phyloP scores from a whole-genome alignment of 1,284 basidiomycete species.

The Thecaphora frezii region DNA sequence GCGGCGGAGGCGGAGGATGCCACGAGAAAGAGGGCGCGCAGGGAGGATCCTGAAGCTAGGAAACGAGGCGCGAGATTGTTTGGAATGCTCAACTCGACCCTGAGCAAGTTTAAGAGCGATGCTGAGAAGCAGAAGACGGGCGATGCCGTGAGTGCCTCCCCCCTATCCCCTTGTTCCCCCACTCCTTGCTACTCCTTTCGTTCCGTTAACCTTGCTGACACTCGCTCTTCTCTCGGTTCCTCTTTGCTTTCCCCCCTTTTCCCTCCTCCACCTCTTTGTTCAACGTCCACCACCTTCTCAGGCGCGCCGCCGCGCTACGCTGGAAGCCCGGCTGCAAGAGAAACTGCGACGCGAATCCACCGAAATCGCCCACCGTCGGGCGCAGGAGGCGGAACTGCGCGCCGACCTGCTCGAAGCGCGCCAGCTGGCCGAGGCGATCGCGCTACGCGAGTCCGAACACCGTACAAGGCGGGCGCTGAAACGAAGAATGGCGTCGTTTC shows the following conservation, averaged over 20 bases:
- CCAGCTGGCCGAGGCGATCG: not conserved
- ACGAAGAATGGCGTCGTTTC: not conserved
- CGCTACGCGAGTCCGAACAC: not conserved
- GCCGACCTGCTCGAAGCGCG: not conserved
- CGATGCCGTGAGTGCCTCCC: not conserved
- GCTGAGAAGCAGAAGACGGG: not conserved
- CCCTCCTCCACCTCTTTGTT: too few species aligned
- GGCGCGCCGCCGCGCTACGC: not conserved
- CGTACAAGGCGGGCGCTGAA: not conserved
- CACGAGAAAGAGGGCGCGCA: not conserved
- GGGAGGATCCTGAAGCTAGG: not conserved
- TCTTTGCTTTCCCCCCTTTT: too few species aligned
- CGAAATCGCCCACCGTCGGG: not conserved
- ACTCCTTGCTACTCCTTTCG: not conserved
- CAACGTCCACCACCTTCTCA: too few species aligned
- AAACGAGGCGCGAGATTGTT: not conserved
- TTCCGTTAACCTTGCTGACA: too few species aligned
- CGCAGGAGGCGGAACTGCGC: not conserved
- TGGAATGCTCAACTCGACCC: conserved; percentile 1
- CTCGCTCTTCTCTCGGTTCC: too few species aligned
- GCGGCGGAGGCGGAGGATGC: not conserved
- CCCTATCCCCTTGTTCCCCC: not conserved
- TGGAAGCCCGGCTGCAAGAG: not conserved
- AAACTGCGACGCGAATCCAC: not conserved
- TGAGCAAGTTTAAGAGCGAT: not conserved